phyloP scores from a whole-genome alignment of 441 rosid species.

The Brassica balearica region DNA sequence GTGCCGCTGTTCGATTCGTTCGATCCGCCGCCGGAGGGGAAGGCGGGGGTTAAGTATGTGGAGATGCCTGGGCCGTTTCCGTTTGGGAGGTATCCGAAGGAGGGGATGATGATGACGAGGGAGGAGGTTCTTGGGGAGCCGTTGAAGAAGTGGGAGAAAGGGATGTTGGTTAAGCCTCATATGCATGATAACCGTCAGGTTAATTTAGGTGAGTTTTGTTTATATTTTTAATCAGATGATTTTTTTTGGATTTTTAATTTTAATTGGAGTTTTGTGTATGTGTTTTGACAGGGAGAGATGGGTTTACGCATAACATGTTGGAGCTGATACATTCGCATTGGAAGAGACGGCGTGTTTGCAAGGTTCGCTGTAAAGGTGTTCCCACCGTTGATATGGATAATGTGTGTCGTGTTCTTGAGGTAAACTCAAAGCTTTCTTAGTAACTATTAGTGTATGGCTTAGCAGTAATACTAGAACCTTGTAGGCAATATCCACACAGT shows the following conservation, averaged over 20 bases:
- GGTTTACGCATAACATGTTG: slow-evolving; percentile 95
- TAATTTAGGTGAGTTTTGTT: slow-evolving; percentile 72
- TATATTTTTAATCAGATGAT: background rate
- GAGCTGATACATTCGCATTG: slow-evolving; percentile 86
- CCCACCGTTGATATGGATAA: slow-evolving; percentile 94
- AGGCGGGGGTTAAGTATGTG: slow-evolving; percentile 62
- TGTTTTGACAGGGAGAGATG: slow-evolving; percentile 74
- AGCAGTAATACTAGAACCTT: background rate
- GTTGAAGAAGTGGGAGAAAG: slow-evolving; percentile 80
- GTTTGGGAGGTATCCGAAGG: slow-evolving; percentile 69
- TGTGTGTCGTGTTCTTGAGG: slow-evolving; percentile 88
- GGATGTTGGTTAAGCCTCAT: slow-evolving; percentile 69
- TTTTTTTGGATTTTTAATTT: background rate
- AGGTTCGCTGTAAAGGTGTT: slow-evolving; percentile 86
- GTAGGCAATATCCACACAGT: background rate
- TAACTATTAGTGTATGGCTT: background rate
- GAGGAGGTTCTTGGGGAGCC: slow-evolving; percentile 88
- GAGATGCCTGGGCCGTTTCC: slow-evolving; percentile 76
- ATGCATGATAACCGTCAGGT: slow-evolving; percentile 82
- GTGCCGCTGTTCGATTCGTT: slow-evolving; percentile 80
- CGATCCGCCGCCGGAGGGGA: slow-evolving; percentile 62
- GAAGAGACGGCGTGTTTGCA: slow-evolving; percentile 79
- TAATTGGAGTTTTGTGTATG: background rate
- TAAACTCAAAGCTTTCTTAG: no score
- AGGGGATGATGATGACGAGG: slow-evolving; percentile 58